phyloP scores from a whole-genome alignment of 164 flowering plant species.

The Protea cynaroides region DNA sequence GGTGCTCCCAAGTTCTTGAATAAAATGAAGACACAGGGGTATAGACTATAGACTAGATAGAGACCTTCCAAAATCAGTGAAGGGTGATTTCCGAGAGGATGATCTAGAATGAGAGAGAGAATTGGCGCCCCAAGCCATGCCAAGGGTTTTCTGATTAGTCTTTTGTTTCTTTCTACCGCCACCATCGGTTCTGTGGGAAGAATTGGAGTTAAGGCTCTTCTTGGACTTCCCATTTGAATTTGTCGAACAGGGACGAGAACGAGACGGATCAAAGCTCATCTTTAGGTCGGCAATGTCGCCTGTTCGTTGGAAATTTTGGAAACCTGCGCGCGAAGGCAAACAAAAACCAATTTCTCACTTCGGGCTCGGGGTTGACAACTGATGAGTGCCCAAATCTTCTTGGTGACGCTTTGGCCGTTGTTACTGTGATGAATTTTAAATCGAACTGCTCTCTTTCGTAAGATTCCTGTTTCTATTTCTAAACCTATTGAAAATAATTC shows the following conservation, averaged over 20 bases:
- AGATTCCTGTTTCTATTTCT: too few species aligned
- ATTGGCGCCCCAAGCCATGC: constrained; percentile 84
- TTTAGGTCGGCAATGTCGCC: not conserved
- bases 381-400: too few species aligned
- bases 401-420: too few species aligned
- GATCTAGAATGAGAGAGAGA: constrained; percentile 68
- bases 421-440: too few species aligned
- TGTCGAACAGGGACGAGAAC: constrained; percentile 27
- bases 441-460: too few species aligned
- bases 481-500: too few species aligned
- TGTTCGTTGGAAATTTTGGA: too few species aligned
- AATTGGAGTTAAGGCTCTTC: constrained; percentile 33
- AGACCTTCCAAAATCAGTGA: constrained; percentile 76
- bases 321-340: too few species aligned
- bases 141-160: constrained; percentile 78
- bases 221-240: constrained; percentile 34
- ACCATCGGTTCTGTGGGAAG: constrained; percentile 11
- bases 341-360: too few species aligned
- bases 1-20: not conserved
- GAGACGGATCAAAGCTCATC: constrained; percentile 50
- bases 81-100: constrained; percentile 50
- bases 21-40: not conserved
- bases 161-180: constrained; percentile 34
- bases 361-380: too few species aligned
- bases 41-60: not conserved